phyloP scores from a whole-genome alignment of 2,329 filamentous ascomycete species.

The Raffaelea arxii region DNA sequence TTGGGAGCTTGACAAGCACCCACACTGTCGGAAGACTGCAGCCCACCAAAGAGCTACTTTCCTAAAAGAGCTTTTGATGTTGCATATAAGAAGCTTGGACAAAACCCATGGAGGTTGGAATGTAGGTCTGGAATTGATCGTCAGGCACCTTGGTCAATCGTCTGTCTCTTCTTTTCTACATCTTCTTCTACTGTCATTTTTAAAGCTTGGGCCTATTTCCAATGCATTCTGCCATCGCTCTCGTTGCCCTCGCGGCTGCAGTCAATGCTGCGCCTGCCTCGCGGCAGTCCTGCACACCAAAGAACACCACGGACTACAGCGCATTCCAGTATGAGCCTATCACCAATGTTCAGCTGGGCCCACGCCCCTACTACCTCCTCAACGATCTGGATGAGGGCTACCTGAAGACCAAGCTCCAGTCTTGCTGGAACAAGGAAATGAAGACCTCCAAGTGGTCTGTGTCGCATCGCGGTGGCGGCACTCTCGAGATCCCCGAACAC shows the following conservation, averaged over 20 bases:
- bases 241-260: not conserved
- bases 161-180: too few species aligned
- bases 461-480: slow-evolving; percentile 52
- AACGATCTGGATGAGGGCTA: slow-evolving; percentile 50
- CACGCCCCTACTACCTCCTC: slow-evolving; percentile 55
- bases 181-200: too few species aligned
- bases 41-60: too few species aligned
- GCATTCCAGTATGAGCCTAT: not conserved
- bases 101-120: too few species aligned
- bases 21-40: too few species aligned
- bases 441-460: slow-evolving; percentile 46
- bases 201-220: too few species aligned
- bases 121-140: too few species aligned
- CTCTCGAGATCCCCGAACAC: slow-evolving; percentile 56
- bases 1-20: too few species aligned
- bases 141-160: too few species aligned
- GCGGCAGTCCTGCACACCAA: not conserved
- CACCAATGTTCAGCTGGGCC: slow-evolving; percentile 43
- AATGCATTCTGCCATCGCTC: not conserved
- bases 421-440: slow-evolving; percentile 46
- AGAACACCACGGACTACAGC: not conserved
- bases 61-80: too few species aligned
- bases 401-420: slow-evolving; percentile 49
- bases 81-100: too few species aligned
- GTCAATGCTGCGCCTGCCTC: not conserved